phyloP scores from a whole-genome alignment of 495 filamentous ascomycete genomes.

The Hyphodiscus hymeniophilus region DNA sequence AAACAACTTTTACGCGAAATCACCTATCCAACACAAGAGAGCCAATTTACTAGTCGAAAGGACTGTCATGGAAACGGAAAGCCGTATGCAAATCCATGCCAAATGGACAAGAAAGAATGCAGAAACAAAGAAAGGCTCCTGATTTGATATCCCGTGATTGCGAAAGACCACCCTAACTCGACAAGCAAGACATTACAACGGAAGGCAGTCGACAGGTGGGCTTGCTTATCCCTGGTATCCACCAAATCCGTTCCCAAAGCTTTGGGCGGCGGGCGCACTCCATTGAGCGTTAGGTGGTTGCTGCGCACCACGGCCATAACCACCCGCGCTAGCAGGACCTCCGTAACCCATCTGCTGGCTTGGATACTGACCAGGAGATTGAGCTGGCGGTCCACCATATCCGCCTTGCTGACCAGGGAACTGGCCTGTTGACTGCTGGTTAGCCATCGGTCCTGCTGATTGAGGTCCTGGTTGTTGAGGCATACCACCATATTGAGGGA shows the following conservation, averaged over 20 bases:
- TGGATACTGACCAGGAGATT: constrained; percentile 35
- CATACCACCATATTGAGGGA: constrained; percentile 83
- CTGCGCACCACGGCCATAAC: constrained; percentile 71
- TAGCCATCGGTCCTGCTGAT: constrained; percentile 23
- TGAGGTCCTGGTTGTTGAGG: constrained; percentile 62
- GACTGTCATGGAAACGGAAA: constrained; percentile 16
- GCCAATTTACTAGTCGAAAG: constrained; percentile 16
- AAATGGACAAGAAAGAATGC: constrained; percentile 9
- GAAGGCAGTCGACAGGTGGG: background rate
- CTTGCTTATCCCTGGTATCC: constrained; percentile 47
- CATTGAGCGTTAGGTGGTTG: constrained; percentile 66
- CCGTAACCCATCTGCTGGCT: constrained; percentile 42
- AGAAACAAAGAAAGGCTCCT: constrained; percentile 11
- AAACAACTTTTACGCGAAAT: constrained; percentile 23
- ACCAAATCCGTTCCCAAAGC: constrained; percentile 51
- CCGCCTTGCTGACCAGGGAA: constrained; percentile 58
- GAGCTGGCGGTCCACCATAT: constrained; percentile 50
- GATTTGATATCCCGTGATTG: constrained; percentile 11
- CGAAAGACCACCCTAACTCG: constrained; percentile 2
- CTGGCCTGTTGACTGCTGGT: constrained; percentile 50
- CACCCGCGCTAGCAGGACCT: constrained; percentile 54
- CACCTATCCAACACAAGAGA: constrained; percentile 21
- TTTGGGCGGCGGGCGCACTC: constrained; percentile 54
- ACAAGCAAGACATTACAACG: constrained; percentile 2
- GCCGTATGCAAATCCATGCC: constrained; percentile 19